Evolutionary conservation across 768 basidiomycete species (phyloP), one percentile per base, ranked within the genome.

Genomic region (Kwoniella europaea): DNA sequence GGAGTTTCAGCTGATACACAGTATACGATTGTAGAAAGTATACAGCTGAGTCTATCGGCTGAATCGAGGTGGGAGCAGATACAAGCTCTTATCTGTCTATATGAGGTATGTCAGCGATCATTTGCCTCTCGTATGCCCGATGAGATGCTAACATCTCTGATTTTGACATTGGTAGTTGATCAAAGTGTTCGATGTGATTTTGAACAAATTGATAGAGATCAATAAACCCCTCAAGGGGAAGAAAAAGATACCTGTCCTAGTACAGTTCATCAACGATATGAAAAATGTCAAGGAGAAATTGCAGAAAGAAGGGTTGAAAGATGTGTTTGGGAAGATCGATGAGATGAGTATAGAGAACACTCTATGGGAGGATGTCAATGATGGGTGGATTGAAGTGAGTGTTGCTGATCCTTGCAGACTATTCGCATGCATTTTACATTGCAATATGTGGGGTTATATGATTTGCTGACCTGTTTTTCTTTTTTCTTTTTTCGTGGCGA

Each of bases 201-300:
- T 70, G 41, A 46, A 50, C 10, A 18, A 46, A 52, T 22, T 71
- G 35, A 16, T 55, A 5, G 63, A 68, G 42, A 41, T 56, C 10
- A 43, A 65, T 12, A 71, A 70, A 35, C 50, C 62, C 3, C 46
- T 69, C 5, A 65, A 69, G 44, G 74, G 59, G 43, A 66, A 66
- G 50, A 75, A 71, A 53, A 69, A 66, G 22, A 27, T 63, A 16
- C 16, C 64, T 13, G 58, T 43, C 0, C 22, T 71, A 2, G 42
- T 46, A 1, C 54, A 55, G 41, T 42, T 69, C 4, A 46, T 58
- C 4, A 44, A 27, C 5, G 59, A 69, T 12, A 24, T 69, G 66
- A 73, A 63, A 41, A 24, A 20, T 3, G 29, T 55, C 46, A 69
- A 63, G 44, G 72, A 69, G 20, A 68, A 24, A 43, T 20, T 68